Evolutionary conservation across 2,329 filamentous ascomycete genomes (phyloP).

Genomic region (Myriosclerotinia duriaeana): DNA sequence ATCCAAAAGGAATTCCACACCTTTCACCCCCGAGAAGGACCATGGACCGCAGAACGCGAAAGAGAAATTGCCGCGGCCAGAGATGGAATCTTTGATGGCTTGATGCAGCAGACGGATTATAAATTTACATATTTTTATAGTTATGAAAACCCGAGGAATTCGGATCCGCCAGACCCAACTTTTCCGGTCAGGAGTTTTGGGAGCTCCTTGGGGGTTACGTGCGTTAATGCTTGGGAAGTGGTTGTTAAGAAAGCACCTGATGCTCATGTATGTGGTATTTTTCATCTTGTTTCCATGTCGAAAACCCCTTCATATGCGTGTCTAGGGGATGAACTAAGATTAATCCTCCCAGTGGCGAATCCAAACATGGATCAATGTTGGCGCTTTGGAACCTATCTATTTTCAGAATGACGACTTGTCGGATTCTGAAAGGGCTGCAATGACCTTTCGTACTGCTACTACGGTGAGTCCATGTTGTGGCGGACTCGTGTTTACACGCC

Average conservation of each 20-base stretch:
- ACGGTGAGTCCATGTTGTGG: background rate
- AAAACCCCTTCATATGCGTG: background rate
- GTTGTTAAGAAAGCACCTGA: background rate
- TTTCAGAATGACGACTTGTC: background rate
- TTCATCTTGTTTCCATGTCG: background rate
- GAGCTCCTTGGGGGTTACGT: background rate
- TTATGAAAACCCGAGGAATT: background rate
- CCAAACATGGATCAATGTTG: constrained; percentile 8
- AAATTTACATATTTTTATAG: constrained; percentile 11
- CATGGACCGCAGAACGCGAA: constrained; percentile 9
- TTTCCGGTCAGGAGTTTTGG: background rate
- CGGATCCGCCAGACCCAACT: background rate
- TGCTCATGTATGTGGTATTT: background rate
- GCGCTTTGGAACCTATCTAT: background rate
- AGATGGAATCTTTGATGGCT: background rate
- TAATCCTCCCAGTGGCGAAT: background rate
- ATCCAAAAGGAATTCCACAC: background rate
- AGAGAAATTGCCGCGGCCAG: background rate
- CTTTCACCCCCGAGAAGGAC: background rate
- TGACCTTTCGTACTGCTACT: constrained; percentile 3
- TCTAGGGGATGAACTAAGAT: background rate
- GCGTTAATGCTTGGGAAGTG: constrained; percentile 10
- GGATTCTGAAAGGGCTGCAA: background rate
- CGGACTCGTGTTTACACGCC: no score
- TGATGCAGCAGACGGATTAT: constrained; percentile 14